These are phyloP conservation scores for Acacia confusa DNA, from an alignment of 306 rosid species.

Conservation along the genomic window DNA sequence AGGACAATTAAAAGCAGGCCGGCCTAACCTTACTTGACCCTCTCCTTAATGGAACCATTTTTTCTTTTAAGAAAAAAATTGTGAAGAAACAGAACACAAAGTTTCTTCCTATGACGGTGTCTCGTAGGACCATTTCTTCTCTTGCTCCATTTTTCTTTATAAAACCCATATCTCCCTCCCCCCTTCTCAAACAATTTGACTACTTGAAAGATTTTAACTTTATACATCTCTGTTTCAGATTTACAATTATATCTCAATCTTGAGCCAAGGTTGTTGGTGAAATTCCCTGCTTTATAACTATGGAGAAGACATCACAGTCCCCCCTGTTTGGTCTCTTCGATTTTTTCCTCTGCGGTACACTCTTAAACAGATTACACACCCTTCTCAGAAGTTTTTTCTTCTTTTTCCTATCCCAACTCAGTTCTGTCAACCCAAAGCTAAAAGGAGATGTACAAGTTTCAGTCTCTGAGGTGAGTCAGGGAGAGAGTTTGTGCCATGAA, in stretches of 20 bases:
- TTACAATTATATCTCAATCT: neutral
- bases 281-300: constrained; percentile 27
- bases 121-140: neutral
- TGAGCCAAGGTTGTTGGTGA: neutral
- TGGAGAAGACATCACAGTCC: constrained; percentile 32
- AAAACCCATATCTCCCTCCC: neutral
- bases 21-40: neutral
- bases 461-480: constrained; percentile 26
- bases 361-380: neutral
- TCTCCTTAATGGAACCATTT: neutral
- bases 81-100: neutral
- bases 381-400: constrained; percentile 29
- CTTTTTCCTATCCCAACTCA: constrained; percentile 25
- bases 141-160: neutral
- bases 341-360: neutral
- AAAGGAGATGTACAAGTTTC: constrained; percentile 10
- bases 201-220: constrained; percentile 8
- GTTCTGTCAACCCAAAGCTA: constrained; percentile 26
- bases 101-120: neutral
- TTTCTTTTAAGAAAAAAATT: neutral
- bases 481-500: neutral
- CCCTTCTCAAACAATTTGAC: neutral
- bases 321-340: constrained; percentile 31
- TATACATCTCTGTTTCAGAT: neutral
- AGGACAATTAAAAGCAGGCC: constrained; percentile 12